These are phyloP conservation scores for Claviceps fusiformis DNA, from an alignment of 2,329 filamentous ascomycete species.

Conservation along the genomic window DNA sequence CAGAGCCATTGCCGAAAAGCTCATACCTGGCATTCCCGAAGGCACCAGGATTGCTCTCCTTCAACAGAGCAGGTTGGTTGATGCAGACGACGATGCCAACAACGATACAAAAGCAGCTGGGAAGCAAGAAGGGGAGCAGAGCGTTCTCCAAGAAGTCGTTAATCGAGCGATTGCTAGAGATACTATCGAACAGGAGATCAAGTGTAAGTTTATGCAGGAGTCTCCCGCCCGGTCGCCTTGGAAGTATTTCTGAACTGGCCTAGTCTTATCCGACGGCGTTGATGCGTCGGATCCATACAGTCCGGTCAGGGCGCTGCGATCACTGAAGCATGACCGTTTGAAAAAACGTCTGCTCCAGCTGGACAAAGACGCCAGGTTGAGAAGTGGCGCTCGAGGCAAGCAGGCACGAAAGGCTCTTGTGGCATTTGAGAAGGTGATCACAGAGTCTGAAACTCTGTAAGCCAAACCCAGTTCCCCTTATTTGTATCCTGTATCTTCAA, in stretches of 20 bases:
- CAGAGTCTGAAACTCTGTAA: constrained; percentile 40
- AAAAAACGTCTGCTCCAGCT: constrained; percentile 51
- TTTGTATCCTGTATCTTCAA: not conserved
- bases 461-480: constrained; percentile 8
- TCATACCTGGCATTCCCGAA: constrained; percentile 63
- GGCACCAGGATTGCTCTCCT: constrained; percentile 52
- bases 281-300: constrained; percentile 41
- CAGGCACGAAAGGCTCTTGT: constrained; percentile 63
- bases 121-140: constrained; percentile 8
- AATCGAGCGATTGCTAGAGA: constrained; percentile 44
- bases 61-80: constrained; percentile 44
- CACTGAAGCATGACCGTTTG: constrained; percentile 47
- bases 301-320: constrained; percentile 46
- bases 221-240: too few species aligned
- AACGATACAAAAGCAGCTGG: constrained; percentile 11
- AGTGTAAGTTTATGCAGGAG: constrained; percentile 25
- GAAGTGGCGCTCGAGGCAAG: constrained; percentile 62
- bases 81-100: constrained; percentile 11
- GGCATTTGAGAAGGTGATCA: constrained; percentile 52
- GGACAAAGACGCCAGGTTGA: constrained; percentile 58
- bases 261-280: constrained; percentile 45
- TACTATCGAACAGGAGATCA: constrained; percentile 46
- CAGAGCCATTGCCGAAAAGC: constrained; percentile 61
- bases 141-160: constrained; percentile 56
- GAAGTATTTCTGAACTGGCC: constrained; percentile 8